These are phyloP conservation scores for Aureobasidium sp. DNA, from an alignment of 2,329 filamentous ascomycete genomes.

Conservation along the genomic window DNA sequence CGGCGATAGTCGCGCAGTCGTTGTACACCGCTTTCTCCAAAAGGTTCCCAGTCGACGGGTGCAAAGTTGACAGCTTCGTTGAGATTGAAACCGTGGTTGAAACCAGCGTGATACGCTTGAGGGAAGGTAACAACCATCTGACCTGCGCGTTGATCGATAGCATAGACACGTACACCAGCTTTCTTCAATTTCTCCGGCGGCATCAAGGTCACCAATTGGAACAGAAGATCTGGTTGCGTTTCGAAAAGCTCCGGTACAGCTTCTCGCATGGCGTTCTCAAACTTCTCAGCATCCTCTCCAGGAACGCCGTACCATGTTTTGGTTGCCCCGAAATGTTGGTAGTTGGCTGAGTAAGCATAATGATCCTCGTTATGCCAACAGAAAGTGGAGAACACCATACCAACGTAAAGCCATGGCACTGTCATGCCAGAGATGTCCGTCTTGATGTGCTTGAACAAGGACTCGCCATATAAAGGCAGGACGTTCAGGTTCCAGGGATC, in stretches of 20 bases:
- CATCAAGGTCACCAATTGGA: constrained; percentile 92
- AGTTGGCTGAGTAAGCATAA: constrained; percentile 95
- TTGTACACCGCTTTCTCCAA: constrained; percentile 77
- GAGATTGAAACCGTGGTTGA: constrained; percentile 97
- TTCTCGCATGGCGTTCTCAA: constrained; percentile 89
- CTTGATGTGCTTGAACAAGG: constrained; percentile 93
- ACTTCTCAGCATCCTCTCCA: constrained; percentile 85
- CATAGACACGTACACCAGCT: constrained; percentile 86
- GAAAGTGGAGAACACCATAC: constrained; percentile 99
- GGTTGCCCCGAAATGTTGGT: constrained; percentile 94
- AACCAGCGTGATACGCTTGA: constrained; percentile 93
- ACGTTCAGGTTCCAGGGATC: constrained; percentile 97
- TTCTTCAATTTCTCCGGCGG: constrained; percentile 90
- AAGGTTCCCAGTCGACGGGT: constrained; percentile 90
- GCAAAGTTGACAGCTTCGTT: constrained; percentile 99
- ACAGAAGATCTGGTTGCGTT: constrained; percentile 90
- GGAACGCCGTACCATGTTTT: constrained; percentile 99
- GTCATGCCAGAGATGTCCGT: constrained; percentile 99
- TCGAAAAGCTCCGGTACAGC: constrained; percentile 95
- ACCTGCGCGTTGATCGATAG: constrained; percentile 89
- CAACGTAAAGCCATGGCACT: constrained; percentile 96
- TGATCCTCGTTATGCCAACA: constrained; percentile 99
- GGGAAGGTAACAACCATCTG: constrained; percentile 97
- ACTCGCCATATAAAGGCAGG: constrained; percentile 82
- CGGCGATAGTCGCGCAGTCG: constrained; percentile 79